Percentiles rank a stretch among this genome's conserved stretches.
Conservation (phyloP, 2,329 filamentous ascomycete species). For the Cercospora canescens region DNA sequence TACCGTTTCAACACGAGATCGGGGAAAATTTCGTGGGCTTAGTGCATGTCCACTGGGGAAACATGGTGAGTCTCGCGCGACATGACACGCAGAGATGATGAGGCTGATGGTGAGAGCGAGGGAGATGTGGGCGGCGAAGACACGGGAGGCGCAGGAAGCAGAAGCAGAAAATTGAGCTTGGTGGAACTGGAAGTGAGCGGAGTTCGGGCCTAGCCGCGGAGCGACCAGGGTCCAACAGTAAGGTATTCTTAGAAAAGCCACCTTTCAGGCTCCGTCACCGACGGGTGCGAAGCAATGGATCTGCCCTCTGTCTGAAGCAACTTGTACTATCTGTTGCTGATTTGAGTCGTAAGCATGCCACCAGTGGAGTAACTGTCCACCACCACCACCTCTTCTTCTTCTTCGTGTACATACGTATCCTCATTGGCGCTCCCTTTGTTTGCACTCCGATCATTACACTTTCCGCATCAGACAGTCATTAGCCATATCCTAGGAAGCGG, state of each 20-base stretch:
- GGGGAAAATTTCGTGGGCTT: background rate
- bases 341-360: background rate
- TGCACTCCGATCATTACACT: background rate
- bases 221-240: too few species aligned
- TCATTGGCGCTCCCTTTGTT: constrained; percentile 4
- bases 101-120: background rate
- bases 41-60: background rate
- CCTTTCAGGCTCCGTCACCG: background rate
- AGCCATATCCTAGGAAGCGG: background rate
- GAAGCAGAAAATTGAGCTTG: background rate
- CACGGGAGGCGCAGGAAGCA: background rate
- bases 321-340: background rate
- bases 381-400: background rate
- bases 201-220: background rate
- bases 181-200: background rate
- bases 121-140: constrained; percentile 2
- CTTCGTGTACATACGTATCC: background rate
- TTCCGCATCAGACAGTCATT: constrained; percentile 7
- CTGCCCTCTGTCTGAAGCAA: background rate
- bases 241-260: constrained; percentile 1
- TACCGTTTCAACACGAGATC: background rate
- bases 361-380: background rate
- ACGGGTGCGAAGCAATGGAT: background rate
- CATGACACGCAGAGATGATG: background rate
- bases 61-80: background rate